These are phyloP conservation scores for Luffa acutangula DNA, from an alignment of 306 rosid species.

Conservation along the genomic window DNA sequence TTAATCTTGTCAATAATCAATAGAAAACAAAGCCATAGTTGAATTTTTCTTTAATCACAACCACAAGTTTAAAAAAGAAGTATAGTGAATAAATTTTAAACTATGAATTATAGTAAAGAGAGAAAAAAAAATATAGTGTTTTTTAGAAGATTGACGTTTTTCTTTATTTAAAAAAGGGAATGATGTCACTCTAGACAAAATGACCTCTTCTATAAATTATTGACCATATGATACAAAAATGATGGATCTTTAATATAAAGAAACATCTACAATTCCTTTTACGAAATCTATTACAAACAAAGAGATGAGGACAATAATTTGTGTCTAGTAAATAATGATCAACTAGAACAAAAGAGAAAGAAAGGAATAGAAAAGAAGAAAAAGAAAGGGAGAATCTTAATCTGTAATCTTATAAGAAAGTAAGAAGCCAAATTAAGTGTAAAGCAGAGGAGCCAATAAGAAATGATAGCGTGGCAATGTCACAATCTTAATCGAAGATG, in stretches of 20 bases:
- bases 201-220: neutral
- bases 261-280: neutral
- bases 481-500: neutral
- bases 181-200: neutral
- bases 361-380: neutral
- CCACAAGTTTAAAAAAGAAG: too few species aligned
- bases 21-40: too few species aligned
- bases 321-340: neutral
- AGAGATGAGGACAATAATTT: neutral
- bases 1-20: too few species aligned
- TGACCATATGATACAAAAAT: neutral
- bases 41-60: too few species aligned
- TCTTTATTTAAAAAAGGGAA: neutral
- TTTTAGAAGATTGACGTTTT: neutral
- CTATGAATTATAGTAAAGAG: neutral
- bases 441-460: neutral
- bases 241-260: neutral
- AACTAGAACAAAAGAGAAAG: neutral
- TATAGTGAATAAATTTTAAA: neutral
- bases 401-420: neutral
- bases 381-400: neutral
- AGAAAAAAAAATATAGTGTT: neutral
- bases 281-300: neutral
- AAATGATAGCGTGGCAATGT: neutral
- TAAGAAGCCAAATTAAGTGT: neutral